Conservation (phyloP, 2,329 filamentous ascomycete genomes). For the Aureobasidium leucospermi region DNA sequence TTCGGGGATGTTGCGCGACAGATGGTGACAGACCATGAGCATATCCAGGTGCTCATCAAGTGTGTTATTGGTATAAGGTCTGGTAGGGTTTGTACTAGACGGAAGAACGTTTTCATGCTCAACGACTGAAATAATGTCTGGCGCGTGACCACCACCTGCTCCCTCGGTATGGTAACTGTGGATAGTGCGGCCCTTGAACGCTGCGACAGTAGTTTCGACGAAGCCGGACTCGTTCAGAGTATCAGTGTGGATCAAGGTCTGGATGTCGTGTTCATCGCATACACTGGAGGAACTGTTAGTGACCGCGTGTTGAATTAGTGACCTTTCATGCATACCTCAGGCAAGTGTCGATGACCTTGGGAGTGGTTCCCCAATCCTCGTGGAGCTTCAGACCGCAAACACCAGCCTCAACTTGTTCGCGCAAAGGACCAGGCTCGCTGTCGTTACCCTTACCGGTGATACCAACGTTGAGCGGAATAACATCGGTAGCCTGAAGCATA, state of each 20-base stretch:
- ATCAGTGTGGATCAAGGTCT: constrained; percentile 92
- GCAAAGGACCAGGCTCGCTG: constrained; percentile 59
- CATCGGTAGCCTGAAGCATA: constrained; percentile 84
- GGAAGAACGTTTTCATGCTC: constrained; percentile 84
- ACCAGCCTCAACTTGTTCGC: constrained; percentile 74
- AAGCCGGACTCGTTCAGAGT: constrained; percentile 97
- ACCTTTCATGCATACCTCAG: constrained; percentile 32
- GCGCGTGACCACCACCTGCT: constrained; percentile 87
- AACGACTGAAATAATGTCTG: constrained; percentile 91
- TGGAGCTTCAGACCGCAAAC: constrained; percentile 89
- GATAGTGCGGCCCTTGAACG: constrained; percentile 79
- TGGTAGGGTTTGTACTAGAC: constrained; percentile 84
- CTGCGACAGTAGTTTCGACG: constrained; percentile 81
- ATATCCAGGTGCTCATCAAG: constrained; percentile 96
- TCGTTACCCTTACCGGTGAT: constrained; percentile 95
- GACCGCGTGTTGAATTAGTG: no score
- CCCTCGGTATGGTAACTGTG: constrained; percentile 98
- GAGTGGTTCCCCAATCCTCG: constrained; percentile 92
- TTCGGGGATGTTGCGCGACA: constrained; percentile 87
- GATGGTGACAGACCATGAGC: constrained; percentile 96
- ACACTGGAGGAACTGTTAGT: constrained; percentile 41
- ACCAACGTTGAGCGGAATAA: constrained; percentile 75
- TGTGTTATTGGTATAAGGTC: constrained; percentile 85
- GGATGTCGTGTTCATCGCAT: constrained; percentile 85
- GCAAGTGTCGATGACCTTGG: constrained; percentile 84